These are phyloP conservation scores for Dothidotthia symphoricarpi DNA, from an alignment of 2,329 filamentous ascomycete genomes.

Conservation along the genomic window DNA sequence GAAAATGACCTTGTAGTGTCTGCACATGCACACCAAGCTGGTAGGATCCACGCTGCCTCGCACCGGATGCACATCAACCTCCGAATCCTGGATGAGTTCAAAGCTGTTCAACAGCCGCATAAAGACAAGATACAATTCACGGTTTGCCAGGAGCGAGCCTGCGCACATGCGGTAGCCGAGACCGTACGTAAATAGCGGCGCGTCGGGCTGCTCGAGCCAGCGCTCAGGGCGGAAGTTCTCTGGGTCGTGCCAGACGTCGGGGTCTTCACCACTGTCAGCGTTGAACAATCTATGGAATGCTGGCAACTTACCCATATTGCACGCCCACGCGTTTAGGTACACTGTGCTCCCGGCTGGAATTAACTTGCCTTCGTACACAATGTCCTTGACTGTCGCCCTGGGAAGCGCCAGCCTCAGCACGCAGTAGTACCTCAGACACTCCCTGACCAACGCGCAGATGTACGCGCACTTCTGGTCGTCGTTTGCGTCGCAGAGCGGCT, in stretches of 20 bases:
- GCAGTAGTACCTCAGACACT: conserved; percentile 62
- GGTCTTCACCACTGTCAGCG: conserved; percentile 39
- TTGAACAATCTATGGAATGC: background rate
- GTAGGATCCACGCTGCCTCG: conserved; percentile 60
- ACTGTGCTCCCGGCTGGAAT: conserved; percentile 64
- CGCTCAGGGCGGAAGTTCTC: conserved; percentile 60
- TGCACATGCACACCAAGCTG: conserved; percentile 61
- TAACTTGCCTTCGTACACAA: conserved; percentile 56
- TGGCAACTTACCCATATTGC: conserved; percentile 61
- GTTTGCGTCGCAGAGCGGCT: conserved; percentile 59
- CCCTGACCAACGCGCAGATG: conserved; percentile 61
- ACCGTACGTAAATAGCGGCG: conserved; percentile 64
- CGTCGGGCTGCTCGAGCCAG: conserved; percentile 63
- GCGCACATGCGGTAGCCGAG: conserved; percentile 68
- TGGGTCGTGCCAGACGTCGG: conserved; percentile 58
- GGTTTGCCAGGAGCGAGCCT: conserved; percentile 61
- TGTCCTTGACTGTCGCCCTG: conserved; percentile 59
- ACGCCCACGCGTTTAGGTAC: conserved; percentile 67
- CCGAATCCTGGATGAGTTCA: conserved; percentile 55
- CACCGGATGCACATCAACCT: conserved; percentile 60
- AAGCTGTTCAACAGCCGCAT: conserved; percentile 63
- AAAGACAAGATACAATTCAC: conserved; percentile 64
- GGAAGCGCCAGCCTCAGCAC: conserved; percentile 64
- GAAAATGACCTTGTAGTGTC: conserved; percentile 58
- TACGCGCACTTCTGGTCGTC: conserved; percentile 66